These are phyloP conservation scores for Turritis glabra DNA, from an alignment of 345 rosid species.

Conservation along the genomic window DNA sequence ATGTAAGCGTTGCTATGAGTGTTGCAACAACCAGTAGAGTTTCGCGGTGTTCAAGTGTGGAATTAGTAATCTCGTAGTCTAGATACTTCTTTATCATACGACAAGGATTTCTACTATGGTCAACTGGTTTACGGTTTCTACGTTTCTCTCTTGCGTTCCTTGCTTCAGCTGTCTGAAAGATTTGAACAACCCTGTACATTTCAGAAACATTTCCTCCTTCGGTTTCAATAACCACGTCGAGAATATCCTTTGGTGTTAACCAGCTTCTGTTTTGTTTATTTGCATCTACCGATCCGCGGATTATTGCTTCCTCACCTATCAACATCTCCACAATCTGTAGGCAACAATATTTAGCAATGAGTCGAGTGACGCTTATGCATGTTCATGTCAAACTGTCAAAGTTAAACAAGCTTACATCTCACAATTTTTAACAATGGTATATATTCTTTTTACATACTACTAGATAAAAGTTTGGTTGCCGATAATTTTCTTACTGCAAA, in stretches of 20 bases:
- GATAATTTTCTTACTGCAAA: too few species aligned
- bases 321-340: conserved; percentile 34
- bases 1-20: conserved; percentile 27
- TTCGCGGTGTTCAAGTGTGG: not conserved
- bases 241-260: conserved; percentile 30
- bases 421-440: too few species aligned
- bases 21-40: conserved; percentile 17
- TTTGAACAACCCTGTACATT: conserved; percentile 16
- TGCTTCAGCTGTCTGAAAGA: conserved; percentile 27
- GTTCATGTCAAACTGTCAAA: too few species aligned
- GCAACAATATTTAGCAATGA: not conserved
- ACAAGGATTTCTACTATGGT: not conserved
- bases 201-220: conserved; percentile 29
- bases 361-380: too few species aligned
- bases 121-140: not conserved
- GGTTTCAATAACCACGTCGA: conserved; percentile 29
- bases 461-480: too few species aligned
- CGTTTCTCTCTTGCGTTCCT: not conserved
- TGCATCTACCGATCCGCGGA: conserved; percentile 5
- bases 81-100: not conserved
- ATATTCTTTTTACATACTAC: too few species aligned
- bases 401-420: too few species aligned
- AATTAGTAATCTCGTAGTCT: not conserved
- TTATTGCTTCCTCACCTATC: conserved; percentile 24
- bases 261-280: conserved; percentile 10